Evolutionary conservation across 2,329 filamentous ascomycete species (phyloP).

Genomic region (Cytospora chrysosperma): DNA sequence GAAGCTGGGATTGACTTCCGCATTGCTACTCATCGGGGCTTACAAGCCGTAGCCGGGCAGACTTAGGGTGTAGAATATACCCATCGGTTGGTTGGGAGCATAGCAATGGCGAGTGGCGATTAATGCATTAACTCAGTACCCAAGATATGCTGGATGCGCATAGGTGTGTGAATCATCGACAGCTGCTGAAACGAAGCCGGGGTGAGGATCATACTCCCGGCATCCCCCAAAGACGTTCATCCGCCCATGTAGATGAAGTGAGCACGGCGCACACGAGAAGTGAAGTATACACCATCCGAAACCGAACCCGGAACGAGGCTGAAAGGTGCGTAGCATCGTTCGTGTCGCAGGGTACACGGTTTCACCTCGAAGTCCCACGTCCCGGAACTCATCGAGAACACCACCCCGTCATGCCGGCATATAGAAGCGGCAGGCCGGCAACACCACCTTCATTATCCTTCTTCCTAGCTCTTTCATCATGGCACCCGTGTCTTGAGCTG

Average conservation of each 20-base stretch:
- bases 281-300: not conserved
- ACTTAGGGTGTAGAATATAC: not conserved
- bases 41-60: not conserved
- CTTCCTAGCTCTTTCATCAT: slow-evolving; percentile 26
- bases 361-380: not conserved
- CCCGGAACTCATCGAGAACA: not conserved
- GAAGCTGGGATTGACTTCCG: not conserved
- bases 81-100: not conserved
- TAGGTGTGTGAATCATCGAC: not conserved
- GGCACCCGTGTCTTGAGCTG: slow-evolving; percentile 70
- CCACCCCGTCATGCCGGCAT: not conserved
- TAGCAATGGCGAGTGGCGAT: not conserved
- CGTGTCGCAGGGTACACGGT: not conserved
- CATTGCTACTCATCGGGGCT: not conserved
- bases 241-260: not conserved
- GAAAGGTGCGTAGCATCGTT: not conserved
- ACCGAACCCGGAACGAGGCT: not conserved
- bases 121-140: not conserved
- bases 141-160: not conserved
- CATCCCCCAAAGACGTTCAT: not conserved
- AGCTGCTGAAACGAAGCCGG: not conserved
- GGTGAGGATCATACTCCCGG: not conserved
- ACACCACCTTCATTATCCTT: not conserved
- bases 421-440: no score
- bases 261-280: not conserved